phyloP scores from a whole-genome alignment of 2,329 filamentous ascomycete species.

The Colletotrichum tamarilloi region DNA sequence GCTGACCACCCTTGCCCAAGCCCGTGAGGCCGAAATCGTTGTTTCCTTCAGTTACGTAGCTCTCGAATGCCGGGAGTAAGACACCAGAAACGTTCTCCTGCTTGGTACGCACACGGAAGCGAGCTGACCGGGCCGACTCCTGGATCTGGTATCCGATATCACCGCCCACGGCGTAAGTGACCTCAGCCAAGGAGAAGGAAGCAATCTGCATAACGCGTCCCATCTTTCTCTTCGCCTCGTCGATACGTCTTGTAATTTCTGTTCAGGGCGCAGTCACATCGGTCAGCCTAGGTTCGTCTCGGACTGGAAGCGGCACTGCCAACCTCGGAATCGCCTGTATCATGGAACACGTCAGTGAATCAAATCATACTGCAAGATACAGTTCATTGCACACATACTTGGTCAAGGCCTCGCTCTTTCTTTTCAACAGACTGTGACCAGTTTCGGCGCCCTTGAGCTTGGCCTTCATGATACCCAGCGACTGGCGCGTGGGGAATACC shows the following conservation, averaged over 20 bases:
- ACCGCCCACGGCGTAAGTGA: slow-evolving; percentile 95
- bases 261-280: slow-evolving; percentile 26
- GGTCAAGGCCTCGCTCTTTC: slow-evolving; percentile 97
- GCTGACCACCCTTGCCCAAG: slow-evolving; percentile 95
- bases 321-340: slow-evolving; percentile 88
- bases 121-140: slow-evolving; percentile 91
- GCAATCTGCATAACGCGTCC: slow-evolving; percentile 99
- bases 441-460: slow-evolving; percentile 95
- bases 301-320: slow-evolving; percentile 17
- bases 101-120: slow-evolving; percentile 92
- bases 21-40: slow-evolving; percentile 98
- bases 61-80: slow-evolving; percentile 92
- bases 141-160: slow-evolving; percentile 98
- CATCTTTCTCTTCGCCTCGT: slow-evolving; percentile 99
- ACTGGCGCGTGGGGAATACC: slow-evolving; percentile 98
- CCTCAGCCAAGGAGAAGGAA: slow-evolving; percentile 95
- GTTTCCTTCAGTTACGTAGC: slow-evolving; percentile 86
- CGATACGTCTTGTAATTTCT: slow-evolving; percentile 97
- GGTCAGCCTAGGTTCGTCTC: slow-evolving; percentile 1
- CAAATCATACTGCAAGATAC: background rate
- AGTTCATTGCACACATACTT: slow-evolving; percentile 71
- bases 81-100: slow-evolving; percentile 99
- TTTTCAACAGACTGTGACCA: slow-evolving; percentile 93
- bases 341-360: slow-evolving; percentile 1
- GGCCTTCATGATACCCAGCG: slow-evolving; percentile 94